These are phyloP conservation scores for Phytopythium helicoides DNA, from an alignment of 352 stramenopile genomes.

Conservation along the genomic window DNA sequence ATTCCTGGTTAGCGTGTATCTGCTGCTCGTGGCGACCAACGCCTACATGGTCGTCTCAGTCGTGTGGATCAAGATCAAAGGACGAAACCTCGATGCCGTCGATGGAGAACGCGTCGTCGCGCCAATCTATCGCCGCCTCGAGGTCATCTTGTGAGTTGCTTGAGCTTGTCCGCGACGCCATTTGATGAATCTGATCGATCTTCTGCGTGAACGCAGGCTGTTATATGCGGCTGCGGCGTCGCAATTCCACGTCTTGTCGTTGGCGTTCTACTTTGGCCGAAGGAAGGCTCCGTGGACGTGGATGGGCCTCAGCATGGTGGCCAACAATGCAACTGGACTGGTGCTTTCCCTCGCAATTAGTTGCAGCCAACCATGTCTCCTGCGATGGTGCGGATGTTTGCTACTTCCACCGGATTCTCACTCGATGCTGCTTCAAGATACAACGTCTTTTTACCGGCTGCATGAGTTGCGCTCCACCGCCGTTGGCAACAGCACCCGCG, in stretches of 20 bases:
- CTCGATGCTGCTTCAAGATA: conserved; percentile 5
- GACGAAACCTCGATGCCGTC: conserved; percentile 49
- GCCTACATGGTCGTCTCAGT: conserved; percentile 36
- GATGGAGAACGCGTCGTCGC: conserved; percentile 39
- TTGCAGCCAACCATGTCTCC: conserved; percentile 26
- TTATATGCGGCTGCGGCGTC: conserved; percentile 37
- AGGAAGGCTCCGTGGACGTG: conserved; percentile 16
- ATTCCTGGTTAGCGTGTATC: conserved; percentile 36
- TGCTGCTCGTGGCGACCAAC: conserved; percentile 27
- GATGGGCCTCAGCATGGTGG: conserved; percentile 48
- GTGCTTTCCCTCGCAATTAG: conserved; percentile 85
- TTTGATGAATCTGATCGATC: neutral
- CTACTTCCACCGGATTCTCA: conserved; percentile 15
- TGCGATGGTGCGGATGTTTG: conserved; percentile 14
- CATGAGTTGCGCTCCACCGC: neutral
- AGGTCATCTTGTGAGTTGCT: conserved; percentile 47
- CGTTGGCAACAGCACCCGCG: neutral
- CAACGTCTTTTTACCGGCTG: neutral
- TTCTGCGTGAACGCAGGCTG: conserved; percentile 13
- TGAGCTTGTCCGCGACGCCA: neutral
- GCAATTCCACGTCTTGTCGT: conserved; percentile 37
- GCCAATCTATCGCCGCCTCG: conserved; percentile 53
- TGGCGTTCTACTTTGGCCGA: conserved; percentile 32
- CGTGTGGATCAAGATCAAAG: conserved; percentile 33
- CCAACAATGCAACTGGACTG: conserved; percentile 72